These are phyloP conservation scores for Vitis labrusca DNA, from an alignment of 164 flowering plant genomes.

Conservation along the genomic window DNA sequence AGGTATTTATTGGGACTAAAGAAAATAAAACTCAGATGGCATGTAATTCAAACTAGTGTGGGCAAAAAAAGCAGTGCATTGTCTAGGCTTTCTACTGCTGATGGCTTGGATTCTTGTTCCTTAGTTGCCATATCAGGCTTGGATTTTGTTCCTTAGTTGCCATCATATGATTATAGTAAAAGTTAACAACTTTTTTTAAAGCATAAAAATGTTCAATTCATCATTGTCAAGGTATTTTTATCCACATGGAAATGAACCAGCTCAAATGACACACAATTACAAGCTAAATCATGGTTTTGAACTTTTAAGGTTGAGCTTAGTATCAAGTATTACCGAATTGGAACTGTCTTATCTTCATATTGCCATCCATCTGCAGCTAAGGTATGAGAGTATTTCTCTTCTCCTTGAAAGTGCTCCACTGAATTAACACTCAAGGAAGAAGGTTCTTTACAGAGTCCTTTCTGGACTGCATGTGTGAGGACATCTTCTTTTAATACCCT, in stretches of 20 bases:
- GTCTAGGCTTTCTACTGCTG: neutral
- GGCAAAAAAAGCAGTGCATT: neutral
- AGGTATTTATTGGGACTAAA: too few relatives aligned
- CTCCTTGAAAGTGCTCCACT: constrained; percentile 17
- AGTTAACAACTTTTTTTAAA: neutral
- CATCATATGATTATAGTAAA: neutral
- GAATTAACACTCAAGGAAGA: constrained; percentile 22
- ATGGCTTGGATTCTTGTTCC: constrained; percentile 1
- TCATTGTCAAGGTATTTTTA: neutral
- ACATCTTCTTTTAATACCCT: constrained; percentile 84
- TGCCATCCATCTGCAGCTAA: constrained; percentile 22
- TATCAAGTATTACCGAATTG: constrained; percentile 58
- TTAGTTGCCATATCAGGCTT: neutral
- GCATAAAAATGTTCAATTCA: neutral
- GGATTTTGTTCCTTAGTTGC: too few relatives aligned
- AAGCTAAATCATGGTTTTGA: neutral
- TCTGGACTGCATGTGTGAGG: constrained; percentile 46
- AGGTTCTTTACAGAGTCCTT: constrained; percentile 38
- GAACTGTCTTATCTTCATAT: constrained; percentile 54
- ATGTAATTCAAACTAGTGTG: too few relatives aligned
- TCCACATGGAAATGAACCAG: neutral
- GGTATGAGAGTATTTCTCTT: constrained; percentile 20
- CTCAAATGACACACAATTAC: too few relatives aligned
- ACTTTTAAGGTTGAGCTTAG: neutral
- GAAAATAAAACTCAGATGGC: too few relatives aligned